These are phyloP conservation scores for Penicillium soppii DNA, from an alignment of 495 filamentous ascomycete genomes.

Conservation along the genomic window DNA sequence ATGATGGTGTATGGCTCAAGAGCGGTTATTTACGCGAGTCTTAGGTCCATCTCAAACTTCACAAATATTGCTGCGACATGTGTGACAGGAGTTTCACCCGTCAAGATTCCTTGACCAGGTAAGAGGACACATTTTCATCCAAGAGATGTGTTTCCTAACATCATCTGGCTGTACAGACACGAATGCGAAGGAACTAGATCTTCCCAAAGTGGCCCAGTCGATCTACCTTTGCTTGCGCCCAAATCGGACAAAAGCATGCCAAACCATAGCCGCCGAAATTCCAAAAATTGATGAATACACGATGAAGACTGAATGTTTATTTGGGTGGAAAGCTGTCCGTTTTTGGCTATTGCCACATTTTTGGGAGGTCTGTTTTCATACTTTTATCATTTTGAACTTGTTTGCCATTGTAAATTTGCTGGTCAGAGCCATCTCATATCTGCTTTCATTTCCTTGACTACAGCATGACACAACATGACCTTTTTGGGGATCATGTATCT, in stretches of 20 bases:
- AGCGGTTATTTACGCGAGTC: not conserved
- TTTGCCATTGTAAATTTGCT: not conserved
- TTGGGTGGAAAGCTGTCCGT: not conserved
- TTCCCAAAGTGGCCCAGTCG: not conserved
- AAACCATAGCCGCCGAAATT: not conserved
- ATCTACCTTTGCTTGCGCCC: not conserved
- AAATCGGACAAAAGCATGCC: not conserved
- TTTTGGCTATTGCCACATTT: not conserved
- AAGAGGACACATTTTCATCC: not conserved
- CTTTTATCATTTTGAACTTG: not conserved
- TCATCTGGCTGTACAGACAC: not conserved
- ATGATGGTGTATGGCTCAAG: not conserved
- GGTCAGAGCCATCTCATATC: not conserved
- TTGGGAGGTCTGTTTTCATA: not conserved
- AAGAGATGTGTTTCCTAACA: not conserved
- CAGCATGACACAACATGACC: not conserved
- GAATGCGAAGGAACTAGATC: not conserved
- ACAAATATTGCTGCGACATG: not conserved
- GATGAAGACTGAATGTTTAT: not conserved
- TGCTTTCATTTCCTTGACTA: not conserved
- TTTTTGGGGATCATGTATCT: not conserved
- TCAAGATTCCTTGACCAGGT: not conserved
- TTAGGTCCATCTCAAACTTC: constrained; percentile 63
- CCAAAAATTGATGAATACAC: too few species aligned
- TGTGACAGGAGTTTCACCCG: constrained; percentile 4